Percentiles rank a stretch among this genome's conserved stretches.
Evolutionary conservation across 768 basidiomycete species (phyloP).

Genomic region (Collybia sp.): DNA sequence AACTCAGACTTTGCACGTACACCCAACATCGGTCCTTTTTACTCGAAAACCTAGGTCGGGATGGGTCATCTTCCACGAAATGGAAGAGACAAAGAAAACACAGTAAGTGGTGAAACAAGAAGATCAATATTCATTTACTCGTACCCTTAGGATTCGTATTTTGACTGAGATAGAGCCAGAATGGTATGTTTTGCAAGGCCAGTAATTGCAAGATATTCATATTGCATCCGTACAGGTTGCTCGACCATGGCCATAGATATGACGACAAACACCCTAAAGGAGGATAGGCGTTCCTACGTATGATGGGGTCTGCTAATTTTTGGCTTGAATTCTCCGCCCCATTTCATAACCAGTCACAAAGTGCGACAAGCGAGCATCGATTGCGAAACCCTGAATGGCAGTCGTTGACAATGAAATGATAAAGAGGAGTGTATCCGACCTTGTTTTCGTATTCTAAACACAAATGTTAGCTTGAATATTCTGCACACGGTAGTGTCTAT

Average conservation of each 20-base stretch:
- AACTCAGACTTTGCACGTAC: conserved; percentile 74
- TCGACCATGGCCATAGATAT: conserved; percentile 31
- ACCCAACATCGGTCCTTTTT: conserved; percentile 93
- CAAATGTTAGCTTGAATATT: conserved; percentile 1
- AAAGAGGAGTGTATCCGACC: conserved; percentile 26
- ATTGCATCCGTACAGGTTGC: conserved; percentile 17
- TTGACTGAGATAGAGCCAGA: conserved; percentile 94
- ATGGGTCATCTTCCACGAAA: conserved; percentile 94
- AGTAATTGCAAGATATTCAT: background rate
- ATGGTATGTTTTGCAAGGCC: conserved; percentile 50
- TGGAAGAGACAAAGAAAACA: conserved; percentile 94
- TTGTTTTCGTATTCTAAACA: conserved; percentile 52
- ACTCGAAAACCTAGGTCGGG: conserved; percentile 86
- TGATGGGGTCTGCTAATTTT: background rate
- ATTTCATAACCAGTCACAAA: conserved; percentile 69
- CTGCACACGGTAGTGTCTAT: background rate
- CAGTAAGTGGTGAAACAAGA: conserved; percentile 49
- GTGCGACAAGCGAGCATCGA: conserved; percentile 78
- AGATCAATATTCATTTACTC: conserved; percentile 9
- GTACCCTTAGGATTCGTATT: conserved; percentile 68
- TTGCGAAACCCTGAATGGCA: conserved; percentile 44
- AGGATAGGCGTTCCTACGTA: too few relatives aligned
- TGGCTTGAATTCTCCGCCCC: conserved; percentile 27
- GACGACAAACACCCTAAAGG: conserved; percentile 1
- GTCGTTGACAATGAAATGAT: background rate